Base-by-base conservation (phyloP, 768 basidiomycete species). In the Rossbeevera mucosa region DNA sequence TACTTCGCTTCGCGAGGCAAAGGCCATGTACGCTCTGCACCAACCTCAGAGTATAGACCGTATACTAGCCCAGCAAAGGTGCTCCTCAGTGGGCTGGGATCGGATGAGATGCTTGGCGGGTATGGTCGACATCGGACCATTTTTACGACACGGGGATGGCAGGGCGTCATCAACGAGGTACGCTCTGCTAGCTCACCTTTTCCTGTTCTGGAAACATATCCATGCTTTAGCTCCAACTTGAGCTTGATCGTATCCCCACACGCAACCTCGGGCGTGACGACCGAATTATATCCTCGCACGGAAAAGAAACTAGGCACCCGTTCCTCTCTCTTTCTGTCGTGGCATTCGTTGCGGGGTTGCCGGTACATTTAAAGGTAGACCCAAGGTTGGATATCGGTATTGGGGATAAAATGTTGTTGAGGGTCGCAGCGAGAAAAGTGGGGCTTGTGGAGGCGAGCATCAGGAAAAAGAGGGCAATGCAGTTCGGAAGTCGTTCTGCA, bases 201-300 rank as follows among this genome's bases (percentile, higher is more conserved):
- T 18, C n/a, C 25, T 31, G 26, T 40, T 14, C 22, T 30, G 22
- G 22, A 16, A 50, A 41, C 26, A 21, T 16, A 31, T 28, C 28
- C 51, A 30, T 46, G 56, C 31, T 47, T 8, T 61, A 97, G 91
- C 79, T 97, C 18, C 93, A 97, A 67, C 77, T 91, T 48, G 91
- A 97, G 60, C 79, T 96, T 28, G 82, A 86, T 63, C 85, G 92
- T 20, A 86, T 97, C 55, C 91, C 94, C 1, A 81, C 76, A 4
- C 80, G 96, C 44, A 99, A 99, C 65, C 73, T 98, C 12, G 94
- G 94, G 13, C 78, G 96, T 55, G 95, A 99, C 68, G 96, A 99
- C 68, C 86, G 96, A 12, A 80, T 97, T 48, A 83, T 95, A 53
- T 94, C 95, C 3, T 86, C 85, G 0, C 86, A 91, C 59, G 93